Percentiles rank a stretch among this genome's conserved stretches.
phyloP scores from a whole-genome alignment of 495 filamentous ascomycete species.

The Podospora didyma region DNA sequence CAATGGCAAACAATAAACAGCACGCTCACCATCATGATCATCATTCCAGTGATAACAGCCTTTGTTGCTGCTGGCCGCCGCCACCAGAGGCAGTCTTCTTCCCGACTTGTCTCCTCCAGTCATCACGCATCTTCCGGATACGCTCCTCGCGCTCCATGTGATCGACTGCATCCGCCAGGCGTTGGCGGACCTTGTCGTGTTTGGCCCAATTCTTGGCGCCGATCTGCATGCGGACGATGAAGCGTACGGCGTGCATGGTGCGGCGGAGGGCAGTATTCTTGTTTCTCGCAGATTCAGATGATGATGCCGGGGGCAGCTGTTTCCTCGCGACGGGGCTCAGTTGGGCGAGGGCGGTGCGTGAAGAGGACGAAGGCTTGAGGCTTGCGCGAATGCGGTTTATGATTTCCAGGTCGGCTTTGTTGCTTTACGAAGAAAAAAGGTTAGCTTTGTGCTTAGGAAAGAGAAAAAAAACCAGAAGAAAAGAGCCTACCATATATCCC shows the following conservation, averaged over 20 bases:
- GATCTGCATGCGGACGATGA: conserved; percentile 39
- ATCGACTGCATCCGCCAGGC: conserved; percentile 35
- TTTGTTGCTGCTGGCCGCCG: background rate
- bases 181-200: conserved; percentile 34
- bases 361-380: conserved; percentile 32
- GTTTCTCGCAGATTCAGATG: background rate
- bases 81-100: background rate
- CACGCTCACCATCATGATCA: no score
- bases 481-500: conserved; percentile 74
- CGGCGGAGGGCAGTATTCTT: conserved; percentile 5
- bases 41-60: background rate
- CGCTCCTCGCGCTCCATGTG: conserved; percentile 33
- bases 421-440: conserved; percentile 49
- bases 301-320: background rate
- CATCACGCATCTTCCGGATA: conserved; percentile 25
- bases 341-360: conserved; percentile 15
- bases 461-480: conserved; percentile 13
- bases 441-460: conserved; percentile 2
- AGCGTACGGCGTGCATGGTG: conserved; percentile 32
- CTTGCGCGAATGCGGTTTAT: conserved; percentile 64
- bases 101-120: conserved; percentile 18
- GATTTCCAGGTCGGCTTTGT: conserved; percentile 83
- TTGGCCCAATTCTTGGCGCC: conserved; percentile 36
- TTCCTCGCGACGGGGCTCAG: conserved; percentile 8
- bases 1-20: background rate